Percentiles rank a stretch among this genome's conserved stretches.
These are phyloP conservation scores for Zangia roseola DNA, from an alignment of 768 basidiomycete species.

Conservation along the genomic window DNA sequence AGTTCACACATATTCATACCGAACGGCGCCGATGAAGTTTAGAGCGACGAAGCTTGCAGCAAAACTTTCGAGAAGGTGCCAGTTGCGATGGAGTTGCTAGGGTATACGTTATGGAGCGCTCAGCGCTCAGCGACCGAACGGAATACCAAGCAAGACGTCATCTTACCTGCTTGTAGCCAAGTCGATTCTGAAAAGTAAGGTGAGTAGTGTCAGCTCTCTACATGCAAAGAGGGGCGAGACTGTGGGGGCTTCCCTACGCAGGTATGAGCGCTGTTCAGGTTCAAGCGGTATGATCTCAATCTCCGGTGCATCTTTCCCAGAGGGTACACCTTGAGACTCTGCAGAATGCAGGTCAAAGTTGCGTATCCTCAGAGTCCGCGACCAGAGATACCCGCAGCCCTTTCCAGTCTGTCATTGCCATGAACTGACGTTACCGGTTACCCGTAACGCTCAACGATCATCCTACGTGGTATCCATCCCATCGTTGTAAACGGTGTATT, in stretches of 20 bases:
- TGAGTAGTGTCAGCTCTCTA: constrained; percentile 49
- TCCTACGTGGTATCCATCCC: constrained; percentile 33
- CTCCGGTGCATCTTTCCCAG: constrained; percentile 43
- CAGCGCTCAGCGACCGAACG: not conserved
- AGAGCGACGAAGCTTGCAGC: constrained; percentile 87
- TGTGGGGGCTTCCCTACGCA: constrained; percentile 96
- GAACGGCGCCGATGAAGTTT: constrained; percentile 86
- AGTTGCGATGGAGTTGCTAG: constrained; percentile 83
- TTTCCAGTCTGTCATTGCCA: constrained; percentile 66
- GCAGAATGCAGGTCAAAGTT: constrained; percentile 9
- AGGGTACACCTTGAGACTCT: not conserved
- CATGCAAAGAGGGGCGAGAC: constrained; percentile 49
- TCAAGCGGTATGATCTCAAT: constrained; percentile 98
- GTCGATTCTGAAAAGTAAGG: constrained; percentile 50
- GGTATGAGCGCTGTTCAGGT: constrained; percentile 97
- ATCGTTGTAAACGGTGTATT: constrained; percentile 33
- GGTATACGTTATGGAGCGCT: constrained; percentile 1
- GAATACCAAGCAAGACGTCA: not conserved
- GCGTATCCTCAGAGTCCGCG: constrained; percentile 27
- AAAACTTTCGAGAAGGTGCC: constrained; percentile 82
- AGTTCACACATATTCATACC: constrained; percentile 41
- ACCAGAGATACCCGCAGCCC: constrained; percentile 89
- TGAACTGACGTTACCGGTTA: constrained; percentile 72
- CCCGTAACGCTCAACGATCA: constrained; percentile 32
- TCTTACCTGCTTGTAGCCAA: constrained; percentile 78